Conservation (phyloP, 2,329 filamentous ascomycete genomes). For the Penicillium sp. region DNA sequence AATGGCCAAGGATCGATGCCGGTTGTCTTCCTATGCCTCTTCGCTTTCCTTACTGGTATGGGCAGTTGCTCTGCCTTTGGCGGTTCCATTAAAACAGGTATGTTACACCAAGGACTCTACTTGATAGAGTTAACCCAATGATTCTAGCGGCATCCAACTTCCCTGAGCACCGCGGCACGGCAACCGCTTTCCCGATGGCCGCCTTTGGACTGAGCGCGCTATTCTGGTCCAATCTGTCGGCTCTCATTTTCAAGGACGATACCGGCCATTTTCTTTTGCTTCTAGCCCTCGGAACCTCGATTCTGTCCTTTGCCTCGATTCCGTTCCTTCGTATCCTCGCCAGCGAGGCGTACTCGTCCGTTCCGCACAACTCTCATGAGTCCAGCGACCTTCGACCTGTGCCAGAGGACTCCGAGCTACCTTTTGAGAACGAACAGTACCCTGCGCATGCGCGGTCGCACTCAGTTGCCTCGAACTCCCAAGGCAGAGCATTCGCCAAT, state of each 20-base stretch:
- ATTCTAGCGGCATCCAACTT: slow-evolving; percentile 77
- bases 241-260: slow-evolving; percentile 75
- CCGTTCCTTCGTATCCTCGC: slow-evolving; percentile 78
- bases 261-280: slow-evolving; percentile 78
- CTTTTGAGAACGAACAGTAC: slow-evolving; percentile 28
- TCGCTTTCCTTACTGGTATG: slow-evolving; percentile 79
- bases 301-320: slow-evolving; percentile 71
- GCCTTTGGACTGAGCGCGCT: slow-evolving; percentile 94
- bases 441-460: slow-evolving; percentile 30
- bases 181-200: slow-evolving; percentile 87
- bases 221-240: slow-evolving; percentile 83
- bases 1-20: slow-evolving; percentile 59
- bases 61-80: slow-evolving; percentile 91
- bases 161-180: slow-evolving; percentile 85
- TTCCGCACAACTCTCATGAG: slow-evolving; percentile 34
- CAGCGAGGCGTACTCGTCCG: slow-evolving; percentile 43
- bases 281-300: slow-evolving; percentile 73
- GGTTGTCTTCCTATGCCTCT: slow-evolving; percentile 67
- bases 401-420: slow-evolving; percentile 38
- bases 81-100: slow-evolving; percentile 74
- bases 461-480: slow-evolving; percentile 28
- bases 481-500: slow-evolving; percentile 21
- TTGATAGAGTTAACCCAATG: slow-evolving; percentile 9
- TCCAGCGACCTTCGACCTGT: slow-evolving; percentile 29
- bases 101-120: slow-evolving; percentile 9